These are phyloP conservation scores for Talaromyces adpressus DNA, from an alignment of 495 filamentous ascomycete species.

Conservation along the genomic window DNA sequence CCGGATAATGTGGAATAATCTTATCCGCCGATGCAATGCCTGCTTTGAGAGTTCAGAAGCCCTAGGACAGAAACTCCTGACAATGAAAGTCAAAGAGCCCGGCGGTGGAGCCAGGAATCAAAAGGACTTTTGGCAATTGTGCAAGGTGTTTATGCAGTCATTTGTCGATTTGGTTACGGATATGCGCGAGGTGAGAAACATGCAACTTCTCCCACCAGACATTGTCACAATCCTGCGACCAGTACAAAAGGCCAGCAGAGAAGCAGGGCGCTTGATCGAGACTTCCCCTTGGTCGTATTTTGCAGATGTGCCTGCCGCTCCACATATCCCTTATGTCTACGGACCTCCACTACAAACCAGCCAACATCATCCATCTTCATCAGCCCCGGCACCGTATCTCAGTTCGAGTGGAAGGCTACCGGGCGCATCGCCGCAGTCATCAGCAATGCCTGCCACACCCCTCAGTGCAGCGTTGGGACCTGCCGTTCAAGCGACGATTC, in stretches of 20 bases:
- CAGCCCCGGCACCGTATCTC: slow-evolving; percentile 15
- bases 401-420: slow-evolving; percentile 7
- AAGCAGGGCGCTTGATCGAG: slow-evolving; percentile 66
- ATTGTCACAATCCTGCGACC: slow-evolving; percentile 65
- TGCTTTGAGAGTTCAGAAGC: slow-evolving; percentile 59
- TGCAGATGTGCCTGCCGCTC: slow-evolving; percentile 27
- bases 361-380: slow-evolving; percentile 28
- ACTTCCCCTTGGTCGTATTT: slow-evolving; percentile 67
- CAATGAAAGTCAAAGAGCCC: slow-evolving; percentile 77
- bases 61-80: slow-evolving; percentile 63
- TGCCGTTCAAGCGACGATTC: slow-evolving; percentile 82
- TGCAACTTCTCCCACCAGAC: slow-evolving; percentile 59
- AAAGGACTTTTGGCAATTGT: slow-evolving; percentile 74
- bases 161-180: slow-evolving; percentile 68
- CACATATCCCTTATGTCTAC: slow-evolving; percentile 25
- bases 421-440: slow-evolving; percentile 31
- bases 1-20: slow-evolving; percentile 58
- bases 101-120: slow-evolving; percentile 61
- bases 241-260: slow-evolving; percentile 67
- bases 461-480: slow-evolving; percentile 81
- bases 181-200: slow-evolving; percentile 59
- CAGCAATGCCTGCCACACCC: slow-evolving; percentile 55
- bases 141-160: slow-evolving; percentile 67
- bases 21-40: slow-evolving; percentile 57
- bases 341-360: slow-evolving; percentile 31